Evolutionary conservation across 208 protist genomes (phyloP).

Genomic region (Crithidia bombi): DNA sequence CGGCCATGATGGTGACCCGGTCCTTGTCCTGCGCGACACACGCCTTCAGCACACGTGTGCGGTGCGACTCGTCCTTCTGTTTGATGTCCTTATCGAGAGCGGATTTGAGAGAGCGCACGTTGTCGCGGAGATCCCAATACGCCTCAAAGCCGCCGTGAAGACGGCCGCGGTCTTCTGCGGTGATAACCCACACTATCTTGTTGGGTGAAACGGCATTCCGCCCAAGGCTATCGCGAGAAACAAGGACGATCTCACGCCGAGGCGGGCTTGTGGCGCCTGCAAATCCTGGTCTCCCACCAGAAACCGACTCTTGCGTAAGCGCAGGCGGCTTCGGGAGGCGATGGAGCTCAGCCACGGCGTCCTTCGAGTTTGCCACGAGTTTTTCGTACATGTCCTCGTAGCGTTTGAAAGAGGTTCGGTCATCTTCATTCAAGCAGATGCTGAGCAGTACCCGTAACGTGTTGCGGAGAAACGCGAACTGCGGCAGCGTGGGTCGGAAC

Average conservation of each 20-base stretch:
- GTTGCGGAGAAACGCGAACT: slow-evolving; percentile 67
- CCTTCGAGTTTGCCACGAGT: slow-evolving; percentile 37
- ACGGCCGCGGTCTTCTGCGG: slow-evolving; percentile 42
- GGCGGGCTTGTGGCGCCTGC: neutral
- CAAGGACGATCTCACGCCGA: slow-evolving; percentile 22
- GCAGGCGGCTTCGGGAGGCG: slow-evolving; percentile 42
- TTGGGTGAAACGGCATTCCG: slow-evolving; percentile 10
- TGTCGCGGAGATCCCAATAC: slow-evolving; percentile 58
- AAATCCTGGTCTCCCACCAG: neutral
- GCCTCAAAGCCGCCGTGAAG: slow-evolving; percentile 56
- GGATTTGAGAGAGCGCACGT: slow-evolving; percentile 47
- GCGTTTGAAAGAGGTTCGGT: slow-evolving; percentile 60
- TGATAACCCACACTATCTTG: slow-evolving; percentile 30
- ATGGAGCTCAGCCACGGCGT: slow-evolving; percentile 46
- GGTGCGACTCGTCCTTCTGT: slow-evolving; percentile 69
- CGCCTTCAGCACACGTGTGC: slow-evolving; percentile 31
- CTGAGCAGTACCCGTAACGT: slow-evolving; percentile 69
- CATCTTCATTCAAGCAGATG: slow-evolving; percentile 68
- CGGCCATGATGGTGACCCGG: slow-evolving; percentile 33
- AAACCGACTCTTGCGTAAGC: neutral
- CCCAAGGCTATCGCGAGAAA: slow-evolving; percentile 13
- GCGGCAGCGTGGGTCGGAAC: slow-evolving; percentile 69
- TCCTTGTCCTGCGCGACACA: slow-evolving; percentile 39
- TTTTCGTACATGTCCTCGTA: slow-evolving; percentile 58
- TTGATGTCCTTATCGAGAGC: slow-evolving; percentile 66